Percentiles rank a stretch among this genome's conserved stretches.
Evolutionary conservation across 2,329 filamentous ascomycete species (phyloP).

Genomic region (Rhytidhysteron rufulum): DNA sequence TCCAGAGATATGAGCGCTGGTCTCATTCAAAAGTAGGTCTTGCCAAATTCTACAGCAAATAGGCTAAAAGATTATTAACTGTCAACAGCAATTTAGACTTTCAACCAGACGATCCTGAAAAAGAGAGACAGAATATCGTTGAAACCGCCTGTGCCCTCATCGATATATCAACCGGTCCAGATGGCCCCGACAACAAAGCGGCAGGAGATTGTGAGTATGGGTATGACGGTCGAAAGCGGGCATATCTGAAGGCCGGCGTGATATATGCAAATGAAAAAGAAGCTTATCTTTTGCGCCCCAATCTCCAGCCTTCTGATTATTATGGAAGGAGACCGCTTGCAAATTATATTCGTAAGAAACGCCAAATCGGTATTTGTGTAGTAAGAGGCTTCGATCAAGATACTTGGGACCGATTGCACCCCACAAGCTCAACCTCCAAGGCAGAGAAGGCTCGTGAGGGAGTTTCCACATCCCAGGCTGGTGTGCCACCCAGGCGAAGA

Average conservation of each 20-base stretch:
- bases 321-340: constrained; percentile 76
- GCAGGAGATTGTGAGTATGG: constrained; percentile 40
- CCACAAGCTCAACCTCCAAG: constrained; percentile 41
- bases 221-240: constrained; percentile 48
- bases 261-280: constrained; percentile 75
- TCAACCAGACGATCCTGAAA: constrained; percentile 39
- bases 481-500: constrained; percentile 35
- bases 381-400: constrained; percentile 80
- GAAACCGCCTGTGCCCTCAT: constrained; percentile 46
- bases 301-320: constrained; percentile 77
- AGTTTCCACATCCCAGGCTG: constrained; percentile 42
- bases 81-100: constrained; percentile 28
- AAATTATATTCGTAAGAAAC: constrained; percentile 75
- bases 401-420: constrained; percentile 71
- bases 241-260: constrained; percentile 73
- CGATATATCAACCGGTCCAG: constrained; percentile 44
- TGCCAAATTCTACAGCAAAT: not conserved
- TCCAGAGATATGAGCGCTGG: constrained; percentile 28
- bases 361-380: constrained; percentile 80
- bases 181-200: constrained; percentile 47
- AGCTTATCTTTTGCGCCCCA: constrained; percentile 84
- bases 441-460: constrained; percentile 42
- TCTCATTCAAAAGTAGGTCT: constrained; percentile 21
- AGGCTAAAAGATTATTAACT: not conserved
- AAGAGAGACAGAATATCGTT: constrained; percentile 40